These are phyloP conservation scores for Artemisia argyi DNA, from an alignment of 129 eudicot species.

Conservation along the genomic window DNA sequence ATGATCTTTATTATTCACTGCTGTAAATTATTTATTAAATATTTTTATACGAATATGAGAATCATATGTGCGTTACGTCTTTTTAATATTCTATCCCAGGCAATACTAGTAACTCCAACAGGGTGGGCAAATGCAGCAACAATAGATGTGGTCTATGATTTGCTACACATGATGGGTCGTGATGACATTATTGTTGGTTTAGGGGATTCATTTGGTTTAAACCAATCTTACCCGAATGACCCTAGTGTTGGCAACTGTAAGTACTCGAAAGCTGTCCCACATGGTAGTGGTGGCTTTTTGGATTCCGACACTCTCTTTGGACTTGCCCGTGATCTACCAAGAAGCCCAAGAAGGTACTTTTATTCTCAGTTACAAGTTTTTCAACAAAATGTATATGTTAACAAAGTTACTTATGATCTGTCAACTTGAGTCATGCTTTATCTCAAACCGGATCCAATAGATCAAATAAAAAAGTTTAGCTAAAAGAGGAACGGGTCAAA, in stretches of 20 bases:
- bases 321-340: conserved; percentile 73
- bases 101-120: conserved; percentile 69
- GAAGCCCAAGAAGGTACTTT: conserved; percentile 77
- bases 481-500: too few species aligned
- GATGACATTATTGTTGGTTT: conserved; percentile 86
- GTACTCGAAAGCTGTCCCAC: conserved; percentile 71
- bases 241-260: conserved; percentile 70
- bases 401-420: background rate
- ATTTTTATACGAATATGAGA: background rate
- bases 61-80: background rate
- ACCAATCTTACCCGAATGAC: conserved; percentile 54
- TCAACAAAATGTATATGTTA: background rate
- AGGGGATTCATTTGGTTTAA: conserved; percentile 69
- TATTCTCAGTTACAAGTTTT: background rate
- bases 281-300: conserved; percentile 86
- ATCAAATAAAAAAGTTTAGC: background rate
- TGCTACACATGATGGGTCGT: conserved; percentile 97
- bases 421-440: background rate
- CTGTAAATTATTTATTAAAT: background rate
- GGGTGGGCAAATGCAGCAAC: conserved; percentile 98
- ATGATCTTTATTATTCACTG: background rate
- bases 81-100: conserved; percentile 40
- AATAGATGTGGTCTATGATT: conserved; percentile 72
- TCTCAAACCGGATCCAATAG: background rate
- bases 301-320: conserved; percentile 92